Base-by-base conservation (phyloP, 2,329 filamentous ascomycete species). In the Calonectria fujianensis region DNA sequence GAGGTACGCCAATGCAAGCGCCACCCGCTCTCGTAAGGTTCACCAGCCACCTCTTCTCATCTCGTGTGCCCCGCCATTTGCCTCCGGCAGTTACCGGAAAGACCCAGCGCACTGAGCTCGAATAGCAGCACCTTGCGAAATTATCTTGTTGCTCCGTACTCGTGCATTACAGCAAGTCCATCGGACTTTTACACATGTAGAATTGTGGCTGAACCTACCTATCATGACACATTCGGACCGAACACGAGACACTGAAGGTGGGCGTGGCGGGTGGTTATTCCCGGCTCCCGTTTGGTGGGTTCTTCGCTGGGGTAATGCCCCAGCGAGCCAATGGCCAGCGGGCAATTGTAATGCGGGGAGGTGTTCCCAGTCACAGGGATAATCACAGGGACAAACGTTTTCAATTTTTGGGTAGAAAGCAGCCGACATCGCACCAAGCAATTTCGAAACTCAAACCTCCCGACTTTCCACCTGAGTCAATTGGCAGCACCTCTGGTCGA, bases 311-410 rank as follows among this genome's bases (percentile, higher is more conserved):
- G 64, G 45, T 27, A 48, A 50, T 16, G 8, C n/a, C 13, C 14
- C 27, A n/a, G 16, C 6, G 9, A 39, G 18, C 65, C 73, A 82
- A 82, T 81, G 37, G 78, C 1, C 31, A 6, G 66, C 50, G 45
- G 59, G 41, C 52, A 74, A 75, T 82, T 82, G 79, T 82, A 79
- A 82, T 82, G 80, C 80, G 80, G 80, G 80, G 80, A 66, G 74
- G 57, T 51, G 52, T 54, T 48, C 75, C 61, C 74, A 73, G 82
- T 83, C 81, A 83, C 82, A 84, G 82, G 82, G 82, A 82, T 82
- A 79, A 83, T 81, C 81, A 85, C 82, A 84, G 82, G 82, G 81
- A 74, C 24, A 63, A 32, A 80, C 68, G 41, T 32, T 29, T 72
- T 74, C 77, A 79, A 80, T 78, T 77, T 79, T 75, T 76, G 77